A percentile compares a stretch with the other conserved stretches of the same genome.
phyloP scores from a whole-genome alignment of 2,329 filamentous ascomycete species.

The Scleromitrula shiraiana region DNA sequence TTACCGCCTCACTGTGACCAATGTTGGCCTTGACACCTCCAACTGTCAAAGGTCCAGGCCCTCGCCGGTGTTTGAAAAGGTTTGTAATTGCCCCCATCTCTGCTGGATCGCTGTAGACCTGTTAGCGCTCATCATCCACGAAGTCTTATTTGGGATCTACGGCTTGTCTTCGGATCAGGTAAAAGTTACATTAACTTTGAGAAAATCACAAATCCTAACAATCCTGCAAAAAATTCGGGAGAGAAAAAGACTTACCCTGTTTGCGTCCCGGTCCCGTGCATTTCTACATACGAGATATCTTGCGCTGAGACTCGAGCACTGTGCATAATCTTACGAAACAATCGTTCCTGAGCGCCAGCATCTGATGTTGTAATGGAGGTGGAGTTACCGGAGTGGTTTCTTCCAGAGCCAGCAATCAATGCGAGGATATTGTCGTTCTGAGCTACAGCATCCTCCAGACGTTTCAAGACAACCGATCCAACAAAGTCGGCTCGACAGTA shows the following conservation, averaged over 20 bases:
- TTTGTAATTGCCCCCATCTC: background rate
- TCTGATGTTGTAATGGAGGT: slow-evolving; percentile 37
- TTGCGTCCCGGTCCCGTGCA: slow-evolving; percentile 17
- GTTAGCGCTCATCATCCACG: too few species aligned
- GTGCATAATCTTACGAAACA: slow-evolving; percentile 11
- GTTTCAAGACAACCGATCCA: slow-evolving; percentile 50
- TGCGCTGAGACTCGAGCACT: slow-evolving; percentile 6
- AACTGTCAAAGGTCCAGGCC: background rate
- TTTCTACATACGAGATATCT: slow-evolving; percentile 14
- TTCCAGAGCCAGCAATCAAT: slow-evolving; percentile 34
- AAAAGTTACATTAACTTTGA: too few species aligned
- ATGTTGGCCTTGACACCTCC: background rate
- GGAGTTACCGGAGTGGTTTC: slow-evolving; percentile 39
- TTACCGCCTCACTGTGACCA: slow-evolving; percentile 17
- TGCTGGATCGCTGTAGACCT: too few species aligned
- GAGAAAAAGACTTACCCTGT: too few species aligned
- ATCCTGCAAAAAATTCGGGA: too few species aligned
- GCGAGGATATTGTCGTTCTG: slow-evolving; percentile 37
- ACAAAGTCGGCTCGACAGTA: slow-evolving; percentile 58
- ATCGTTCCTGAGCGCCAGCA: slow-evolving; percentile 34
- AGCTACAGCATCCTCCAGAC: slow-evolving; percentile 38
- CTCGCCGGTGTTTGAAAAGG: background rate
- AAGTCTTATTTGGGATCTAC: too few species aligned
- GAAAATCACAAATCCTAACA: too few species aligned
- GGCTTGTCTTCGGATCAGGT: too few species aligned